A percentile compares a stretch with the other conserved stretches of the same genome.
These are phyloP conservation scores for Pigoraptor vietnamica DNA, from an alignment of 78 protist genomes.

Conservation along the genomic window DNA sequence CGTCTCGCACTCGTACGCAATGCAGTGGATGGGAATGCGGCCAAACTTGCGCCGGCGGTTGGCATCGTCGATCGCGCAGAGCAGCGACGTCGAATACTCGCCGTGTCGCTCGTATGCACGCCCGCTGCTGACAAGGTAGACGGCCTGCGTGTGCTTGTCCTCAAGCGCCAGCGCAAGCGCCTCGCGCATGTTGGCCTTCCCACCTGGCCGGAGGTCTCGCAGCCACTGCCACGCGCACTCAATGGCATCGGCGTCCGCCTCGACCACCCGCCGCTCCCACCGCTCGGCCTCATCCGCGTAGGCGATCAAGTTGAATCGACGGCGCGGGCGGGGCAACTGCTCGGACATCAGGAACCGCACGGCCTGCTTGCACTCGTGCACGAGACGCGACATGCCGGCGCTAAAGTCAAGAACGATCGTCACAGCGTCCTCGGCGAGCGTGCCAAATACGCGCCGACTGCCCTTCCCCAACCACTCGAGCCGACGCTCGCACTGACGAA, in stretches of 20 bases:
- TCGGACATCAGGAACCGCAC: neutral
- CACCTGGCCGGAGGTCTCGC: neutral
- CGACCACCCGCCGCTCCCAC: neutral
- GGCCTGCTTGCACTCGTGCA: neutral
- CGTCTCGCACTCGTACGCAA: neutral
- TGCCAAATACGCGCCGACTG: neutral
- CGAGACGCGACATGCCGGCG: neutral
- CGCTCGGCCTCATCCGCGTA: neutral
- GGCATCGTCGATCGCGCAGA: neutral
- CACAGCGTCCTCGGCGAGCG: neutral
- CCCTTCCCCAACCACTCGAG: neutral
- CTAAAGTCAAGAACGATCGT: neutral
- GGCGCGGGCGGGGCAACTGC: neutral
- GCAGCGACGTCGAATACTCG: no score
- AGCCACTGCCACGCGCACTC: neutral
- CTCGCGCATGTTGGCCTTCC: neutral
- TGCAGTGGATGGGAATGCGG: neutral
- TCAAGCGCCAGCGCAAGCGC: neutral
- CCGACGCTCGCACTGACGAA: neutral
- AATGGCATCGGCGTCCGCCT: neutral
- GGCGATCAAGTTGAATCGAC: neutral
- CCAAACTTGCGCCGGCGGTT: neutral
- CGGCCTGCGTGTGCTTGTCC: neutral
- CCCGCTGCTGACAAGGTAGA: neutral
- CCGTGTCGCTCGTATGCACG: neutral